Evolutionary conservation across 1,139 yeast genomes (phyloP).

Genomic region (Yamadazyma oceani): DNA sequence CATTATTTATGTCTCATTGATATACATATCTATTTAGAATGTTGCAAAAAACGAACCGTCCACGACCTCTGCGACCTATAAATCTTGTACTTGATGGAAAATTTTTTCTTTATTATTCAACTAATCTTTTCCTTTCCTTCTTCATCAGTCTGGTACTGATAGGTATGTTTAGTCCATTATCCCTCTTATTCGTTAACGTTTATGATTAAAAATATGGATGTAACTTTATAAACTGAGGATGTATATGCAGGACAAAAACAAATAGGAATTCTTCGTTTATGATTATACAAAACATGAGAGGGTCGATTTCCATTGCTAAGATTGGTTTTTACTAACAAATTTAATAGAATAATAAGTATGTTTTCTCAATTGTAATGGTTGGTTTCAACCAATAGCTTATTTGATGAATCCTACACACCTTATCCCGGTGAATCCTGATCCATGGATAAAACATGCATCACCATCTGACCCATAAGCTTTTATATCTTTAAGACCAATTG

Average conservation of each 20-base stretch:
- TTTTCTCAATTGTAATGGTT: no score
- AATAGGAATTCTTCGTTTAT: slow-evolving; percentile 68
- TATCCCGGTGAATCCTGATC: slow-evolving; percentile 68
- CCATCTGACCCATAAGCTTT: slow-evolving; percentile 63
- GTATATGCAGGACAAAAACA: slow-evolving; percentile 64
- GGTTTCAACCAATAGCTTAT: slow-evolving; percentile 12
- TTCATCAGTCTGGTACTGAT: slow-evolving; percentile 1
- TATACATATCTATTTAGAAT: no score
- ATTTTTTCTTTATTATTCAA: no score
- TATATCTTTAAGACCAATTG: no score
- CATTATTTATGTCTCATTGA: no score
- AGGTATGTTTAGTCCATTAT: background rate
- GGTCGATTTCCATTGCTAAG: background rate
- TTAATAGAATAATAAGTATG: slow-evolving; percentile 13
- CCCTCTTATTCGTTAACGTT: background rate
- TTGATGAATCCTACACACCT: slow-evolving; percentile 47
- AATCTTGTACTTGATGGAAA: no score
- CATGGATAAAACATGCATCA: slow-evolving; percentile 82
- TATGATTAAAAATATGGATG: slow-evolving; percentile 17
- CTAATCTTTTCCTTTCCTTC: background rate
- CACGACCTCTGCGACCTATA: no score
- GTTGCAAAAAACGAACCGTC: no score
- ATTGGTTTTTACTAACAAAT: slow-evolving; percentile 14
- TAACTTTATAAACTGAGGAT: slow-evolving; percentile 48
- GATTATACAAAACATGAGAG: slow-evolving; percentile 25